Evolutionary conservation across 306 rosid species (phyloP).

Genomic region (Prunus kanzakura): DNA sequence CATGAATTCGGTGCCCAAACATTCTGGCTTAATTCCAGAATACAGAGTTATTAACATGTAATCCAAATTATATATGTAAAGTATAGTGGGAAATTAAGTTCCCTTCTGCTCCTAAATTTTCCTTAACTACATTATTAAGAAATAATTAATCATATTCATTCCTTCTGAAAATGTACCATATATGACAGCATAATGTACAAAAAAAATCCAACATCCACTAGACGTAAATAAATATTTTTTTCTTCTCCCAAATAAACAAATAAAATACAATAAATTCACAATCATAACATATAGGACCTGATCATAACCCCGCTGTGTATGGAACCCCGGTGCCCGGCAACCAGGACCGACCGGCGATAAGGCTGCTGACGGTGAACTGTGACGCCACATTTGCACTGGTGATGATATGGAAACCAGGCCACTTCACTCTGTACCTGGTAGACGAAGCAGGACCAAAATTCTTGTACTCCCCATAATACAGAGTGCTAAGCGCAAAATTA

Average conservation of each 20-base stretch:
- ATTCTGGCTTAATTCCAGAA: not conserved
- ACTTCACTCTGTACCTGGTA: constrained; percentile 45
- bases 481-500: constrained; percentile 42
- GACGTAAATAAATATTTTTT: not conserved
- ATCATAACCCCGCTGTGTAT: constrained; percentile 53
- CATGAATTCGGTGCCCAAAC: too few relatives aligned
- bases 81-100: too few relatives aligned
- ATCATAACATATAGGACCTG: not conserved
- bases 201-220: not conserved
- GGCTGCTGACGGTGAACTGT: constrained; percentile 46
- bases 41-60: too few relatives aligned
- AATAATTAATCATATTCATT: not conserved
- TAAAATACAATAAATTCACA: not conserved
- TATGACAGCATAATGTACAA: not conserved
- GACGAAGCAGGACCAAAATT: constrained; percentile 72
- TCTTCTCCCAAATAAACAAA: not conserved
- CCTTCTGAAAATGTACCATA: not conserved
- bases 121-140: not conserved
- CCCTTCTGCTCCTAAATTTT: too few relatives aligned
- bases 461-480: constrained; percentile 59
- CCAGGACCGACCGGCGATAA: constrained; percentile 78
- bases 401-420: constrained; percentile 69
- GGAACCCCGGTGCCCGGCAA: constrained; percentile 80
- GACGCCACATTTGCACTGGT: constrained; percentile 44
- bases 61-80: too few relatives aligned